Conservation (phyloP, 495 filamentous ascomycete genomes). For the Pyrenopolyporus hunteri region DNA sequence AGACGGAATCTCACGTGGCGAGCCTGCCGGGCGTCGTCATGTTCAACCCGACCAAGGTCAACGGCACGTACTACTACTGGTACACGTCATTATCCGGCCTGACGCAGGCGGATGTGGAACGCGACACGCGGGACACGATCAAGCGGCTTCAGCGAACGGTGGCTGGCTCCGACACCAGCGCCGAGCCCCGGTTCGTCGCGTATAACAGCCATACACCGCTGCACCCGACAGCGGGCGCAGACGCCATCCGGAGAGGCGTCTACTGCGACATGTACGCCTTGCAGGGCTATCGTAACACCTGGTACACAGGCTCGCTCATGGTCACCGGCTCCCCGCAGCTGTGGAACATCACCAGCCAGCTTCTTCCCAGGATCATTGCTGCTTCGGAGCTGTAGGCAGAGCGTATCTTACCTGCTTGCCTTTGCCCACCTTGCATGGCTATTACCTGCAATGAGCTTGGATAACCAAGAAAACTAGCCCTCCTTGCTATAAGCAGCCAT, state of each 20-base stretch:
- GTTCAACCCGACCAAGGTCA: slow-evolving; percentile 28
- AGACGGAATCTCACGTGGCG: slow-evolving; percentile 17
- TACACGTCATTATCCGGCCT: slow-evolving; percentile 17
- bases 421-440: neutral
- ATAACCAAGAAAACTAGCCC: too few species aligned
- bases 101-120: slow-evolving; percentile 20
- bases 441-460: too few species aligned
- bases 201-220: slow-evolving; percentile 47
- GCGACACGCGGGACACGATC: slow-evolving; percentile 14
- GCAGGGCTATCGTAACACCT: slow-evolving; percentile 59
- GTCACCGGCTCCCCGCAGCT: slow-evolving; percentile 44
- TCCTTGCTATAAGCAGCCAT: too few species aligned
- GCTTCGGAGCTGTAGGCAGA: slow-evolving; percentile 16
- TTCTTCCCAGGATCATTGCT: slow-evolving; percentile 28
- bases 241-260: slow-evolving; percentile 48
- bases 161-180: neutral
- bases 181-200: slow-evolving; percentile 29
- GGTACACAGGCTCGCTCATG: slow-evolving; percentile 55
- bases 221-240: slow-evolving; percentile 40
- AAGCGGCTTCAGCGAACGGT: slow-evolving; percentile 22
- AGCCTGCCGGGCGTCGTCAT: slow-evolving; percentile 22
- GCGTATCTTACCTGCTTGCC: neutral
- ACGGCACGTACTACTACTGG: slow-evolving; percentile 36
- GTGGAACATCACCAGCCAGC: slow-evolving; percentile 47
- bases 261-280: slow-evolving; percentile 55